Conservation (phyloP, 177 flowering plant species). For the Tripterygium wilfordii region DNA sequence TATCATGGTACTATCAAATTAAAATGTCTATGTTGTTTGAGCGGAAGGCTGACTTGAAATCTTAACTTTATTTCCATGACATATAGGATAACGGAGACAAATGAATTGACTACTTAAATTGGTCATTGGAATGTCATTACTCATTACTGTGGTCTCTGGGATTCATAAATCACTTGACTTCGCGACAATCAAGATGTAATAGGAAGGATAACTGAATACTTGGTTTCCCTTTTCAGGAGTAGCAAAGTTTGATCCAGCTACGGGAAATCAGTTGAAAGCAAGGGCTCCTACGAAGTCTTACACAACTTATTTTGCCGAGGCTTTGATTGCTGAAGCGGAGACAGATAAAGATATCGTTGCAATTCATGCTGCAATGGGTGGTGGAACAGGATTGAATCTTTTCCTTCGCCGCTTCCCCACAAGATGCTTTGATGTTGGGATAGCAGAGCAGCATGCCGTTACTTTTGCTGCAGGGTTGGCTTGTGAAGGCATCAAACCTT, state of each 20-base stretch:
- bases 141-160: no score
- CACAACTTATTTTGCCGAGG: constrained; percentile 92
- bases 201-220: no score
- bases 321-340: constrained; percentile 94
- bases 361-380: constrained; percentile 99
- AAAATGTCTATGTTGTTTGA: no score
- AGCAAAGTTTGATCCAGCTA: constrained; percentile 85
- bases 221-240: constrained; percentile 60
- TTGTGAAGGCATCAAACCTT: constrained; percentile 90
- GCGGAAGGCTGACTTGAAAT: no score
- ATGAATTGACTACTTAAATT: no score
- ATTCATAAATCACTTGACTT: no score
- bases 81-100: no score
- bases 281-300: constrained; percentile 66
- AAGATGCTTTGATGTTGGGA: constrained; percentile 96
- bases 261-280: constrained; percentile 85
- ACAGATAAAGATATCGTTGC: constrained; percentile 76
- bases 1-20: constrained; percentile 99
- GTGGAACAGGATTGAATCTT: constrained; percentile 89
- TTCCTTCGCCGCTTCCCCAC: constrained; percentile 76
- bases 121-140: no score
- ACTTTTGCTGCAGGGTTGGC: constrained; percentile 97
- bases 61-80: no score
- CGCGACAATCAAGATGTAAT: no score
- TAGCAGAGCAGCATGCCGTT: constrained; percentile 97